Evolutionary conservation across 495 filamentous ascomycete genomes (phyloP).

Genomic region (Staphylotrichum tortipilum): DNA sequence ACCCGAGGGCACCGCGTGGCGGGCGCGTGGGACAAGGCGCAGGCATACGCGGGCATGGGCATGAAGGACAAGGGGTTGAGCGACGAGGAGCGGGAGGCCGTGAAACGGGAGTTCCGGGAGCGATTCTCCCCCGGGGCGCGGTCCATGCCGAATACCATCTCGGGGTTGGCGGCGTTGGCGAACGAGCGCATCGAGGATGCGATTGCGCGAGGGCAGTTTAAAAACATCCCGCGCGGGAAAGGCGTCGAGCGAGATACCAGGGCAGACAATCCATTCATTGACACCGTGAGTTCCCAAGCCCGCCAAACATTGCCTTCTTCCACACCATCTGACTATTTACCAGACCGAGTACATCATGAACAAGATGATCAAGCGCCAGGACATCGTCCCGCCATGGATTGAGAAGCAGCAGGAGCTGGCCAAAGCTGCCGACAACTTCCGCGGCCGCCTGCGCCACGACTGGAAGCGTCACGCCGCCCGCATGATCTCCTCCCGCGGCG

Average conservation of each 20-base stretch:
- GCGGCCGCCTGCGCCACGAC: conserved; percentile 63
- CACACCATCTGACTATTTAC: not conserved
- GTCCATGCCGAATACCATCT: conserved; percentile 66
- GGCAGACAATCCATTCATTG: conserved; percentile 80
- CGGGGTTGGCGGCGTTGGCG: conserved; percentile 73
- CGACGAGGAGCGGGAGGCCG: conserved; percentile 59
- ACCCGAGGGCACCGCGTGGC: conserved; percentile 55
- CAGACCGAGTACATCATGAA: conserved; percentile 94
- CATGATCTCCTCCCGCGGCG: conserved; percentile 71
- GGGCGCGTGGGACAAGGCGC: conserved; percentile 68
- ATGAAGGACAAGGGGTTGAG: conserved; percentile 47
- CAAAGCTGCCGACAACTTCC: conserved; percentile 59
- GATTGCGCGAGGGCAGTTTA: conserved; percentile 84
- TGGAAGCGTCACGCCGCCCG: conserved; percentile 83
- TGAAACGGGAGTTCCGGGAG: conserved; percentile 66
- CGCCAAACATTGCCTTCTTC: not conserved
- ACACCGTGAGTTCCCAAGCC: conserved; percentile 45
- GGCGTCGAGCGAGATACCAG: conserved; percentile 69
- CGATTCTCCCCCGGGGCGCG: conserved; percentile 67
- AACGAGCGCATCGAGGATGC: conserved; percentile 94
- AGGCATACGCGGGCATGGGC: conserved; percentile 55
- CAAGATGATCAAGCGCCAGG: conserved; percentile 94
- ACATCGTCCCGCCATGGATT: conserved; percentile 78
- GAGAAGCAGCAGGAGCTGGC: conserved; percentile 94
- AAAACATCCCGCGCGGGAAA: conserved; percentile 75